Conservation (phyloP, 768 basidiomycete genomes). For the Suillus subaureus region DNA sequence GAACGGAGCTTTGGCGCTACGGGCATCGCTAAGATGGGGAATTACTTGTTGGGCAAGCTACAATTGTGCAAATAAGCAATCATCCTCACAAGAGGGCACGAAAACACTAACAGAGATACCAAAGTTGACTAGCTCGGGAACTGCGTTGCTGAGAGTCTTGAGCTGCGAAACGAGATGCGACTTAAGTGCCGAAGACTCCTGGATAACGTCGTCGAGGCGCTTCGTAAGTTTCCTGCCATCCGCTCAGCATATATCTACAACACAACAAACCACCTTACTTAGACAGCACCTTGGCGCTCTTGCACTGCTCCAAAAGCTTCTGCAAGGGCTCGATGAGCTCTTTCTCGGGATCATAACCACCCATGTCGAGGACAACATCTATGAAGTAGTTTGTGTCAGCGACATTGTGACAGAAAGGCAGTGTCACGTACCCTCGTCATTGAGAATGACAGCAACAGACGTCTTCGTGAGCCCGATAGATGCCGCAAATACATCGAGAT, state of each 20-base stretch:
- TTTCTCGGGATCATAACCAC: slow-evolving; percentile 73
- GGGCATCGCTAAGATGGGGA: slow-evolving; percentile 82
- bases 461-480: slow-evolving; percentile 38
- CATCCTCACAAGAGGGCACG: neutral
- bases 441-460: slow-evolving; percentile 57
- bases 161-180: slow-evolving; percentile 72
- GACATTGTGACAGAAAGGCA: neutral
- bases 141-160: slow-evolving; percentile 67
- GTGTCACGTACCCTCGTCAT: slow-evolving; percentile 68
- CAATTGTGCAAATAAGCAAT: slow-evolving; percentile 7
- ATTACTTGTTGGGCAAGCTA: slow-evolving; percentile 90
- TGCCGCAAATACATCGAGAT: too few species aligned
- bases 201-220: slow-evolving; percentile 70
- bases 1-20: slow-evolving; percentile 77
- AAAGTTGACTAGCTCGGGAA: slow-evolving; percentile 86
- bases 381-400: slow-evolving; percentile 2
- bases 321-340: slow-evolving; percentile 80
- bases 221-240: too few species aligned
- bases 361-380: slow-evolving; percentile 78
- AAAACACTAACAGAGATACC: slow-evolving; percentile 73
- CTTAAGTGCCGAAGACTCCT: slow-evolving; percentile 72
- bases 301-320: slow-evolving; percentile 78
- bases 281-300: slow-evolving; percentile 77
- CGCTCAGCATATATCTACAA: too few species aligned
- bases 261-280: slow-evolving; percentile 44